Evolutionary conservation across 352 stramenopile genomes (phyloP).

Genomic region (Phytophthora pini): DNA sequence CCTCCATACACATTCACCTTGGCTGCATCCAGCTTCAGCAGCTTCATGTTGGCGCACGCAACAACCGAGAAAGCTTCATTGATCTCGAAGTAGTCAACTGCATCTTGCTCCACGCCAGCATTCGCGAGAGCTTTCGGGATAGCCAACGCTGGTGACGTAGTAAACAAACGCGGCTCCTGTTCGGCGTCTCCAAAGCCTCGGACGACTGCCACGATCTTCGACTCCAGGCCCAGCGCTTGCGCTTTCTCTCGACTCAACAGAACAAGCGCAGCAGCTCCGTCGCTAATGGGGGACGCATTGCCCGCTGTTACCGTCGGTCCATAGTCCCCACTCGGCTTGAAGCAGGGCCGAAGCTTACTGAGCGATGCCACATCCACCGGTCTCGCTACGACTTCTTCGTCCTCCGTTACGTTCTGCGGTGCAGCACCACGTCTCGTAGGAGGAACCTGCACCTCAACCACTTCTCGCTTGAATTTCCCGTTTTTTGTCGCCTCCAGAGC

Average conservation of each 20-base stretch:
- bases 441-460: conserved; percentile 86
- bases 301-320: conserved; percentile 94
- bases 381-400: conserved; percentile 90
- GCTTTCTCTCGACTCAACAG: conserved; percentile 91
- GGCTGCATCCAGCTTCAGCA: conserved; percentile 87
- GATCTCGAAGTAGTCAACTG: conserved; percentile 97
- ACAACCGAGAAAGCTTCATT: conserved; percentile 99
- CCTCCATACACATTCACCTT: conserved; percentile 96
- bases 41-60: conserved; percentile 91
- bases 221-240: conserved; percentile 58
- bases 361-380: conserved; percentile 91
- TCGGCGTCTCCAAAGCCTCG: conserved; percentile 72
- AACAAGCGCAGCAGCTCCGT: conserved; percentile 94
- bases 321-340: conserved; percentile 71
- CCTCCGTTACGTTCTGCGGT: conserved; percentile 48
- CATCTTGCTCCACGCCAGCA: conserved; percentile 76
- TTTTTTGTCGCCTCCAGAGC: conserved; percentile 54
- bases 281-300: conserved; percentile 96
- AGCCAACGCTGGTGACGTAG: conserved; percentile 91
- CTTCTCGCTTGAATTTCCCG: conserved; percentile 83
- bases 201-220: conserved; percentile 70
- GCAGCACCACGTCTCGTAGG: conserved; percentile 39
- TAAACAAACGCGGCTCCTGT: conserved; percentile 93
- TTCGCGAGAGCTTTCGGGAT: conserved; percentile 88
- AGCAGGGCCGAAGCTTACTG: conserved; percentile 87